These are phyloP conservation scores for Wickerhamomyces sydowiorum DNA, from an alignment of 805 yeast genomes.

Conservation along the genomic window DNA sequence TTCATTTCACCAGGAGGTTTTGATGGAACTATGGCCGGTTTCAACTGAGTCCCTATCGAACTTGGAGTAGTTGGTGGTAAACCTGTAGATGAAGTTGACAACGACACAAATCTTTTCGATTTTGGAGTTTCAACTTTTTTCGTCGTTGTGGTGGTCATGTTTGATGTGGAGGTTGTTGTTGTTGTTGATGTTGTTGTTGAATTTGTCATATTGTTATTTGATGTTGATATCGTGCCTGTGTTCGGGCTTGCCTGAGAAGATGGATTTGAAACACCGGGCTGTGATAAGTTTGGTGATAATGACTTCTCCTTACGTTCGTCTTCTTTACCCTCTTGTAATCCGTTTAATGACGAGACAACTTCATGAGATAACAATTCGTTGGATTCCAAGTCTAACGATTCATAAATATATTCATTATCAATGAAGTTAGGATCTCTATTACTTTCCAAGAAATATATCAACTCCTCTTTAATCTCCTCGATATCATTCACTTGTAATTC, in stretches of 20 bases:
- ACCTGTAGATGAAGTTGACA: constrained; percentile 3
- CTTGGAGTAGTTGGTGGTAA: constrained; percentile 5
- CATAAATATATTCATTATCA: constrained; percentile 91
- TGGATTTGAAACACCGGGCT: background rate
- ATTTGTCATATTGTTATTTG: too few species aligned
- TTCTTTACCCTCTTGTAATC: constrained; percentile 4
- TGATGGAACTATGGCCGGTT: constrained; percentile 49
- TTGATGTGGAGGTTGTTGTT: constrained; percentile 1
- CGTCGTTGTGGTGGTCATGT: constrained; percentile 3
- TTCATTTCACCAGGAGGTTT: constrained; percentile 46
- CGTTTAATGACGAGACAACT: constrained; percentile 30
- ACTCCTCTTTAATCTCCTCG: constrained; percentile 77
- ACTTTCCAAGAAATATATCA: constrained; percentile 85
- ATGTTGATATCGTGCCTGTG: constrained; percentile 1
- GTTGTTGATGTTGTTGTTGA: constrained; percentile 1
- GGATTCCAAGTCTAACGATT: constrained; percentile 67
- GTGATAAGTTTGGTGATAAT: background rate
- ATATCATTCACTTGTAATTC: constrained; percentile 71
- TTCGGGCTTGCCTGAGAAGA: constrained; percentile 2
- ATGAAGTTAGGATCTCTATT: constrained; percentile 89
- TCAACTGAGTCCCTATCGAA: constrained; percentile 22
- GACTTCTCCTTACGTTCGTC: background rate
- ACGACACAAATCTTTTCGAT: constrained; percentile 1
- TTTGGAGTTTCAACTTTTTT: constrained; percentile 6
- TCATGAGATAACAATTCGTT: constrained; percentile 46